These are phyloP conservation scores for Melocanna baccifera DNA, from an alignment of 176 grass and related monocot species.

Conservation along the genomic window DNA sequence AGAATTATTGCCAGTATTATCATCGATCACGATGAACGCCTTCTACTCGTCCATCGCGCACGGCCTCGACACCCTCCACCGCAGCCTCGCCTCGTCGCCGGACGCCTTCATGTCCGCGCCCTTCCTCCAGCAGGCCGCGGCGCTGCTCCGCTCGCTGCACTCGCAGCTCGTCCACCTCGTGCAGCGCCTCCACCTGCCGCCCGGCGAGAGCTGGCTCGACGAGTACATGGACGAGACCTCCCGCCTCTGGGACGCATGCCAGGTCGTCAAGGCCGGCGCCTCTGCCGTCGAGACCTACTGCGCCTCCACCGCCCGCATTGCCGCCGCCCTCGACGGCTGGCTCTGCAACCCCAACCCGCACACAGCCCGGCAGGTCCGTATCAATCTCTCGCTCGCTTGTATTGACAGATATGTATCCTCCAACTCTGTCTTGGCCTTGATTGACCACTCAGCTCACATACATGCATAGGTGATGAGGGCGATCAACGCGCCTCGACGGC, in stretches of 20 bases:
- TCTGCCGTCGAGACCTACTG: conserved; percentile 55
- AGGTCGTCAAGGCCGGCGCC: conserved; percentile 48
- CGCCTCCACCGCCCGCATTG: conserved; percentile 27
- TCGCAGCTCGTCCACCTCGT: conserved; percentile 52
- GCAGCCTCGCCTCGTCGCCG: conserved; percentile 7
- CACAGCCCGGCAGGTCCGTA: conserved; percentile 12
- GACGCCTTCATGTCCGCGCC: conserved; percentile 38
- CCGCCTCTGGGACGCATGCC: conserved; percentile 68
- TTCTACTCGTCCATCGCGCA: conserved; percentile 60
- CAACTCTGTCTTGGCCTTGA: neutral
- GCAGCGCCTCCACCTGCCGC: conserved; percentile 59
- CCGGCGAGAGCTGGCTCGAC: conserved; percentile 69
- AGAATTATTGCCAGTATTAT: too few relatives aligned
- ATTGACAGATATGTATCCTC: neutral
- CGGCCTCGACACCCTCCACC: conserved; percentile 49
- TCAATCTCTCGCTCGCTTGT: neutral
- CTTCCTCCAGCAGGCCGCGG: conserved; percentile 45
- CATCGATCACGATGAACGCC: conserved; percentile 6
- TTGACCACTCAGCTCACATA: neutral
- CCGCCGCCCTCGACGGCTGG: conserved; percentile 31
- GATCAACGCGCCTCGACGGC: conserved; percentile 39
- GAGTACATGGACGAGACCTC: conserved; percentile 87
- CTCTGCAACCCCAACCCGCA: neutral
- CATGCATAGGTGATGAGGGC: conserved; percentile 30
- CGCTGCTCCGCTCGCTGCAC: conserved; percentile 52